These are phyloP conservation scores for Dipteronia dyeriana DNA, from an alignment of 345 rosid genomes.

Conservation along the genomic window DNA sequence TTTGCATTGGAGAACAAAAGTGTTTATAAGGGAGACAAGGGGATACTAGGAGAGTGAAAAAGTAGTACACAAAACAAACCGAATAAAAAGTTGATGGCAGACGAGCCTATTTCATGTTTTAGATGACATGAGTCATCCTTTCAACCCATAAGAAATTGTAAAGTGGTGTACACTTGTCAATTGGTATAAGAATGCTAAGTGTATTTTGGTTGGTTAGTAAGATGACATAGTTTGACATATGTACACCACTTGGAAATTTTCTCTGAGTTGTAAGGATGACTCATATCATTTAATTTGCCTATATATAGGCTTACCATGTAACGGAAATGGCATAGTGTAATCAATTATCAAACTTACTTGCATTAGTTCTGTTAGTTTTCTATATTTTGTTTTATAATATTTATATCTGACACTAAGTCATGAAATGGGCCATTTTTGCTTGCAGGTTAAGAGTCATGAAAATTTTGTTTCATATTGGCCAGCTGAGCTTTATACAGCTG, in stretches of 20 bases:
- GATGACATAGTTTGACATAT: not conserved
- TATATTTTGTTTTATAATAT: constrained; percentile 7
- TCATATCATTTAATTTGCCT: not conserved
- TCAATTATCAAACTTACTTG: not conserved
- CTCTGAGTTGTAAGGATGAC: not conserved
- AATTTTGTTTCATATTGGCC: constrained; percentile 81
- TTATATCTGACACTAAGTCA: constrained; percentile 37
- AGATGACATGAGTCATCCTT: not conserved
- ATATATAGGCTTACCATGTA: not conserved
- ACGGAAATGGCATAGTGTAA: not conserved
- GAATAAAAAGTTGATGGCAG: not conserved
- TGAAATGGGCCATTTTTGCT: constrained; percentile 29
- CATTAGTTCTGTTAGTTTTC: not conserved
- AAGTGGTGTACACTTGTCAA: not conserved
- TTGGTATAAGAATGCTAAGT: not conserved
- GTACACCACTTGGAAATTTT: not conserved
- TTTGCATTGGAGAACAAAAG: not conserved
- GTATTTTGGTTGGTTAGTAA: not conserved
- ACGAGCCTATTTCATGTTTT: no score
- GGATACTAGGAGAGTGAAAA: not conserved
- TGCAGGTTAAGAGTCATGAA: constrained; percentile 54
- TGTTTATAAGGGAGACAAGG: not conserved
- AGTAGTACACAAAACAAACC: not conserved
- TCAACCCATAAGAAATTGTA: not conserved
- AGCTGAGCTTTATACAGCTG: constrained; percentile 91